Base-by-base conservation (phyloP, 2,329 filamentous ascomycete species). In the Venturia nashicola region DNA sequence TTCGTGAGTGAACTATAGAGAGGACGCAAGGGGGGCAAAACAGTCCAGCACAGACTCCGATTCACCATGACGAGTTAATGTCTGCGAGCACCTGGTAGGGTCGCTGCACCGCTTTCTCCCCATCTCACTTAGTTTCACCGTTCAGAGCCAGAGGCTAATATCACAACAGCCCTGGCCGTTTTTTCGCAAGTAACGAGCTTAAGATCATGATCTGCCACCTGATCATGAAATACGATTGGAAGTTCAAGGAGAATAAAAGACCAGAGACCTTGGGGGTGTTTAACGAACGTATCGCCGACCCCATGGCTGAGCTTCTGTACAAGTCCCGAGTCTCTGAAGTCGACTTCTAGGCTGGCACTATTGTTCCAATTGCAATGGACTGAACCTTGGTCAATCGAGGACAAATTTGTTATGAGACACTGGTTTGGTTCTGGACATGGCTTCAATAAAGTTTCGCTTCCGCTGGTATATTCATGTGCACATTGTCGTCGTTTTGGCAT, bases 161-260 rank as follows among this genome's bases (percentile, higher is more conserved):
- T 5, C 42, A 40, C n/a, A 7, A 16, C 12, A 32, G 63, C 64
- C 76, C 76, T 0, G 78, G 77, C 0, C 72, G 77, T 0, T 79
- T 79, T 73, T 79, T 79, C 65, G 77, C 77, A 6, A 71, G 71
- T 32, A 74, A 77, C 66, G 75, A 79, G 72, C 76, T 79, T 69
- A 79, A 80, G 69, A 69, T 79, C 66, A 73, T 79, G 27, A 66
- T 80, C 16, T 74, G 75, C 1, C 69, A 76, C 57, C 68, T 76
- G 3, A 66, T 79, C 7, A n/a, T 63, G 59, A 46, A 55, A 32
- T 65, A 51, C 61, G 63, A 65, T 27, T 59, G 48, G 32, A 14
- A 51, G 23, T 44, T 42, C 6, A 64, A 65, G n/a, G 55, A 27
- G n/a, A 18, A 9, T 2, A 27, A 57, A 18, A 61, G 61, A 20